Base-by-base conservation (phyloP, 768 basidiomycete genomes). In the Galerina marginata region DNA sequence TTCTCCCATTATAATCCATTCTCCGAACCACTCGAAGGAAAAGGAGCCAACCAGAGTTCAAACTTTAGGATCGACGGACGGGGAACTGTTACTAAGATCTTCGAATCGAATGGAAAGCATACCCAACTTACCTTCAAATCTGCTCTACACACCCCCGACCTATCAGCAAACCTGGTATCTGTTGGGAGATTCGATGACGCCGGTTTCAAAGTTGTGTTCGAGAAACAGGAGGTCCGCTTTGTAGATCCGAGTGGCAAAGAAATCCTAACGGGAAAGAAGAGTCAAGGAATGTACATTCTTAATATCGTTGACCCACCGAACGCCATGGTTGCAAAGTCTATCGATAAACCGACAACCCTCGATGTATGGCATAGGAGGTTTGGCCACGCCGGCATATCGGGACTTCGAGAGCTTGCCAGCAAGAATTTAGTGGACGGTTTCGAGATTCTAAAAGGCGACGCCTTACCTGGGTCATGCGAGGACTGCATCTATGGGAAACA, bases 401-500 rank as follows among this genome's bases (percentile, higher is more conserved):
- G 45, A 0, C 63, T 76, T 4, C 12, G 45, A 2, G 33, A 55
- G 2, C 60, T 71, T 63, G 26, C 54, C 3, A 51, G 15, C 15
- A 54, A 58, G 43, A 57, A 59, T 0, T 38, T 71, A 4, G 72
- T 76, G 2, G 52, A 65, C 11, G 72, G 75, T 0, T 43, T 76
- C 4, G 40, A 62, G 1, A 56, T 72, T n/a, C 55, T 29, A 2
- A 50, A 59, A 2, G 37, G 58, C 5, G 5, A 60, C 3, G 11
- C 60, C 11, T 42, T 29, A 14, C n/a, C 26, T 1, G 65, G 67
- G 0, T 5, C 58, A 12, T 74, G 72, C 42, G 60, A 72, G n/a
- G 67, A 70, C 49, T 75, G 75, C 56, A 63, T 73, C 0, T 67
- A 66, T 37, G 66, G 68, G 12, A 70, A 72, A 48, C 69, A 71